Conservation (phyloP, 257 asterid species). For the Marsdenia floribunda region DNA sequence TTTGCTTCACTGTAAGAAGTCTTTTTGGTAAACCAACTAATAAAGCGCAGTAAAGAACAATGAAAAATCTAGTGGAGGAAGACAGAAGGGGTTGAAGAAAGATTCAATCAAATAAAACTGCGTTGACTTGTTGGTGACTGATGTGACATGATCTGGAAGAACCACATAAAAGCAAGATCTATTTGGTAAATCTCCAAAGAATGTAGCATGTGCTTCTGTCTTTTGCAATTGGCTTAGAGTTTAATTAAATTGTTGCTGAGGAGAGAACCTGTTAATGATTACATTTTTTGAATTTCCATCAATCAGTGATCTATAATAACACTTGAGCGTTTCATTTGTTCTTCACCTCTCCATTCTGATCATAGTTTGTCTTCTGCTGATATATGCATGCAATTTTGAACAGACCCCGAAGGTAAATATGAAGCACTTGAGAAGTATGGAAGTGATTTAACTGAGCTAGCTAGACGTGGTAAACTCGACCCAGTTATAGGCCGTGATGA, state of each 20-base stretch:
- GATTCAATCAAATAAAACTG: not conserved
- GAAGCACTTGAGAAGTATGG: constrained; percentile 95
- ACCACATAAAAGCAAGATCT: not conserved
- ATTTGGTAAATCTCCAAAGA: not conserved
- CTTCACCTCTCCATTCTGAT: not conserved
- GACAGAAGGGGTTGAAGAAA: not conserved
- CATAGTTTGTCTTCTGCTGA: not conserved
- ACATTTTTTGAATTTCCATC: not conserved
- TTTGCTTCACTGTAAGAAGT: not conserved
- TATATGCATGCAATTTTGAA: constrained; percentile 3
- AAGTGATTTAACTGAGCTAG: constrained; percentile 91
- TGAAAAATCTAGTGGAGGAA: not conserved
- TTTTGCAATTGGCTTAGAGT: not conserved
- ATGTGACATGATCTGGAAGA: not conserved
- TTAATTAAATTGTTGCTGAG: not conserved
- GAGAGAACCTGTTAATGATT: not conserved
- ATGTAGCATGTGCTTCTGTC: not conserved
- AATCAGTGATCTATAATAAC: not conserved
- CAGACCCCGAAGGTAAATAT: constrained; percentile 87
- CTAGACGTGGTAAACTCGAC: constrained; percentile 93
- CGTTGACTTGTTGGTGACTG: not conserved
- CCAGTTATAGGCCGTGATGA: constrained; percentile 99
- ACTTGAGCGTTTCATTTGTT: not conserved
- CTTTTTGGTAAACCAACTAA: not conserved
- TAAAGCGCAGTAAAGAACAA: not conserved